Base-by-base conservation (phyloP, 371 early-diverging fungal species). In the Parasitella parasitica region DNA sequence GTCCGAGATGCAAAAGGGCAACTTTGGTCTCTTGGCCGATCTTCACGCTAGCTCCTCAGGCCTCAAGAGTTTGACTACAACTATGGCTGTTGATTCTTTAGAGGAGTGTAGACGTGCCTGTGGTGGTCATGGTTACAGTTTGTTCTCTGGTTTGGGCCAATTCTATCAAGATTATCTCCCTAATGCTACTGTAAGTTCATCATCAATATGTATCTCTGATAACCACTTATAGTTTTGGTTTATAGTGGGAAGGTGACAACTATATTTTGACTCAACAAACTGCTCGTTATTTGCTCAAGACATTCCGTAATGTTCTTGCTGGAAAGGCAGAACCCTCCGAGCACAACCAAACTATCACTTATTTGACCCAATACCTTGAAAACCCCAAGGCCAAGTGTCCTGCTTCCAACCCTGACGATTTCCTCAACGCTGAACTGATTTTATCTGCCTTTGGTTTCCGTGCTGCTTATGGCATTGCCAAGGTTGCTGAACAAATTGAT, bases 11-110 rank as follows among this genome's bases (percentile, higher is more conserved):
- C 59, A 77, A 35, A 55, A 80, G 18, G 81, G 84, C 6, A 80
- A 87, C 59, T 80, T 75, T 32, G 62, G 67, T 27, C 56, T 82
- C 53, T 76, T 94, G 49, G 89, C 91, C 59, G 94, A 93, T 70
- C 83, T 94, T 0, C 96, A 95, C 70, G 94, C 92, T 28, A 87
- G 88, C 56, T 88, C 89, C 0, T 91, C 93, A 1, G 93, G 92
- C 11, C 83, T 96, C 54, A 96, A 96, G 80, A 82, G 88, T 34
- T 84, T 90, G 76, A 84, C 86, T 20, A 92, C 93, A 0, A 89
- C 88, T 22, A 77, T 89, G 64, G 88, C 85, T n/a, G 70, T 86
- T 6, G 84, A 86, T 15, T 89, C 88, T n/a, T 85, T 95, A 59
- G 95, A 95, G 65, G 88, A 88, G 4, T 89, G 63, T 78, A 88